These are phyloP conservation scores for Xylogone sp. DNA, from an alignment of 2,329 filamentous ascomycete genomes.

Conservation along the genomic window DNA sequence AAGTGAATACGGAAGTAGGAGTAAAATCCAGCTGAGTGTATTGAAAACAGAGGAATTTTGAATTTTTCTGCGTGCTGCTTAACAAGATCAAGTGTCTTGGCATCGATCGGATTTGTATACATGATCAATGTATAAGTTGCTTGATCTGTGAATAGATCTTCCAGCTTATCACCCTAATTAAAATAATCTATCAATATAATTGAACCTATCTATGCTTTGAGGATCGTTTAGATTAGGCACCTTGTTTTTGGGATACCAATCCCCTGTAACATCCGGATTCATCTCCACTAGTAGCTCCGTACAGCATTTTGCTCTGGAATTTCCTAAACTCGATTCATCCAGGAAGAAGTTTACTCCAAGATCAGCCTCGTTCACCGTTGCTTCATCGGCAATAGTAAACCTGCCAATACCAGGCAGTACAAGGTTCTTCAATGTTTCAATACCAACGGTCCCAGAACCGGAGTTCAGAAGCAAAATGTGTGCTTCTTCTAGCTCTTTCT, in stretches of 20 bases:
- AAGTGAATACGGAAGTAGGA: conserved; percentile 80
- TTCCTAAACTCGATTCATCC: conserved; percentile 72
- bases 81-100: conserved; percentile 46
- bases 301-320: conserved; percentile 73
- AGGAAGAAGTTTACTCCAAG: conserved; percentile 97
- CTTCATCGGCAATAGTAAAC: conserved; percentile 86
- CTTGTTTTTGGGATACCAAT: conserved; percentile 55
- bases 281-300: conserved; percentile 77
- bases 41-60: conserved; percentile 71
- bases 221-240: conserved; percentile 29
- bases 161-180: conserved; percentile 9
- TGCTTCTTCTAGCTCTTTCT: conserved; percentile 84
- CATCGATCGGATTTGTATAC: conserved; percentile 54
- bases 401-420: conserved; percentile 88
- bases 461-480: conserved; percentile 90
- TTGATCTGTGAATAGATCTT: conserved; percentile 31
- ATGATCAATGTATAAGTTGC: conserved; percentile 56
- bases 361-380: conserved; percentile 73
- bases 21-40: conserved; percentile 91
- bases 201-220: background rate
- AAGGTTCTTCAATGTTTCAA: conserved; percentile 96
- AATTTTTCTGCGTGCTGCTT: conserved; percentile 47
- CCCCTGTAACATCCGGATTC: conserved; percentile 85
- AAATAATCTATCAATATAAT: background rate
- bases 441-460: conserved; percentile 78